These are phyloP conservation scores for Penicillium cataractarum DNA, from an alignment of 495 filamentous ascomycete genomes.

Conservation along the genomic window DNA sequence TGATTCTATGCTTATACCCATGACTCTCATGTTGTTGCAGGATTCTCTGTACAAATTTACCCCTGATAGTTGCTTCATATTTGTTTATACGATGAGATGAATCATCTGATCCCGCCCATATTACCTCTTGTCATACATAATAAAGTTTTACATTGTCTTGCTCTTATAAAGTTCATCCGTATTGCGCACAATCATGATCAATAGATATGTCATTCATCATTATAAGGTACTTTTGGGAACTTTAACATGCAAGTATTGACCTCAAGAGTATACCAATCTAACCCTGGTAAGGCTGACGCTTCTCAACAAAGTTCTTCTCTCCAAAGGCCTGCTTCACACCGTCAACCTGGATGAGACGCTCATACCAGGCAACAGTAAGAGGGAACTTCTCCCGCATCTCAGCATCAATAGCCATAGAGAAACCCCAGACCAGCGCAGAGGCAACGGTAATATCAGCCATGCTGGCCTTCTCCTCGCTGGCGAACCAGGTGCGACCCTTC, in stretches of 20 bases:
- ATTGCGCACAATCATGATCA: background rate
- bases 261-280: background rate
- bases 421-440: conserved; percentile 40
- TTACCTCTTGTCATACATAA: background rate
- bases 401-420: conserved; percentile 49
- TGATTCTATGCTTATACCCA: conserved; percentile 2
- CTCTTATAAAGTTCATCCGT: background rate
- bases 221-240: background rate
- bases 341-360: conserved; percentile 44
- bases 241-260: background rate
- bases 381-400: conserved; percentile 55
- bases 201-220: background rate
- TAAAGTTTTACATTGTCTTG: background rate
- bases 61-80: background rate
- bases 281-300: conserved; percentile 29
- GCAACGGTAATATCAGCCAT: conserved; percentile 58
- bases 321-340: conserved; percentile 56
- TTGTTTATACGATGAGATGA: background rate
- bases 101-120: background rate
- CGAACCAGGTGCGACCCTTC: conserved; percentile 50
- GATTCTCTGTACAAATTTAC: conserved; percentile 1
- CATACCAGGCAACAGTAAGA: conserved; percentile 46
- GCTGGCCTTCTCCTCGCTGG: conserved; percentile 48
- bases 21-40: background rate
- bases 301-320: conserved; percentile 48